Evolutionary conservation across 2,329 filamentous ascomycete species (phyloP), one percentile per base, ranked within the genome.

Genomic region (Xylariaceae sp.): DNA sequence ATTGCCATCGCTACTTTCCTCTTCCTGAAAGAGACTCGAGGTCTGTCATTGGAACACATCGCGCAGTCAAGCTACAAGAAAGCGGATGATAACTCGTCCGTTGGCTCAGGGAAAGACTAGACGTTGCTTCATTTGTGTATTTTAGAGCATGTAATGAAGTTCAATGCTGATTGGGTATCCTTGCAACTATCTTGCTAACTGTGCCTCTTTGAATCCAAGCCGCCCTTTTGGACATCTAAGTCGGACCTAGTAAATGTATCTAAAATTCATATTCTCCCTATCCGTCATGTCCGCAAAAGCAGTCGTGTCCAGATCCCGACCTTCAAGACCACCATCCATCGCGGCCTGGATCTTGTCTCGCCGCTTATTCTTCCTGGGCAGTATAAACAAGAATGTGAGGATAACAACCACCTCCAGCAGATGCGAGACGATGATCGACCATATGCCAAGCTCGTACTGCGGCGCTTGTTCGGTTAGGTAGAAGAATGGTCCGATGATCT

Each of bases 11-110:
- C 80, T 64, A 75, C 81, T 30, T 82, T 73, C 67, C 80, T 81
- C 64, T 78, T 83, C 69, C 75, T 89, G 59, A 85, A 86, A 59
- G 87, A 88, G 74, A 89, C 87, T 53, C 88, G 88, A 73, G 86
- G 86, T 50, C 76, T 88, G 4, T 83, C 82, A 0, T 78, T 89
- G 39, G 87, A 90, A 72, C 80, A 86, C 65, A 76, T 77, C 61
- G 72, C 69, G 2, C 65, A 71, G 15, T 67, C 68, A 50, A 59
- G 66, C 8, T 73, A 71, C 50, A 65, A 13, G 41, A 45, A 45
- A 63, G 23, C 5, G 23, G 63, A 62, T 4, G 55, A 62, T 3
- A 62, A 51, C 49, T 63, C 64, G 9, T 53, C 60, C 3, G 41
- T 55, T 0, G 57, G 63, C n/a, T 47, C 53, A 1, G 45, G 52